These are phyloP conservation scores for Dryas integrifolia DNA, from an alignment of 331 rosid species.

Conservation along the genomic window DNA sequence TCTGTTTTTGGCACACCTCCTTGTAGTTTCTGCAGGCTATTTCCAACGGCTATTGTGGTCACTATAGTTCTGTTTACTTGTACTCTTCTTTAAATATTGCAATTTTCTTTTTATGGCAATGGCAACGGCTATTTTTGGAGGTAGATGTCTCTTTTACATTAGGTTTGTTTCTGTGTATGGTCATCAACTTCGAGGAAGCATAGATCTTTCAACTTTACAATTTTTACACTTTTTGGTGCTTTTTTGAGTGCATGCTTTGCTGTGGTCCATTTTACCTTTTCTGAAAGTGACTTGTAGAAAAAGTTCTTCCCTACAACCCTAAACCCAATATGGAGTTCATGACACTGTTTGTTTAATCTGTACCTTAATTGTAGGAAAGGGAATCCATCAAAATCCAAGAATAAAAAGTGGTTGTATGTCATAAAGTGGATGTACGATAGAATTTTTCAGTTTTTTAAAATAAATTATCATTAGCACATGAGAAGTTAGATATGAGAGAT, in stretches of 20 bases:
- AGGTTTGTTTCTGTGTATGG: background rate
- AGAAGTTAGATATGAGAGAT: too few relatives aligned
- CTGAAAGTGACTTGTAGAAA: background rate
- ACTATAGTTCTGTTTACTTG: too few relatives aligned
- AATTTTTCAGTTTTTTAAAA: too few relatives aligned
- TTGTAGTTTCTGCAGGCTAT: background rate
- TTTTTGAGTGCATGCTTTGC: background rate
- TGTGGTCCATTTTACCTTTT: background rate
- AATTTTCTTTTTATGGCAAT: background rate
- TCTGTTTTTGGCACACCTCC: background rate
- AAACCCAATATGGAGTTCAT: too few relatives aligned
- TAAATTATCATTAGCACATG: too few relatives aligned
- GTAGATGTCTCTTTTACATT: background rate
- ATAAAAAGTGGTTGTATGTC: too few relatives aligned
- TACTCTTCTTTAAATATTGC: background rate
- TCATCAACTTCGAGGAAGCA: background rate
- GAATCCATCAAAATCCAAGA: too few relatives aligned
- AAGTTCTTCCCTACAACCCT: too few relatives aligned
- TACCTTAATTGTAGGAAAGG: too few relatives aligned
- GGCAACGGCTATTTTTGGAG: constrained; percentile 17
- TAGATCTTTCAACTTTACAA: background rate
- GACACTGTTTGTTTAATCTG: too few relatives aligned
- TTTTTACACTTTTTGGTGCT: background rate
- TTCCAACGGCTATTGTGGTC: constrained; percentile 3
- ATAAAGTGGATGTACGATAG: too few relatives aligned